These are phyloP conservation scores for Alliaria petiolata DNA, from an alignment of 345 rosid genomes.

Conservation along the genomic window DNA sequence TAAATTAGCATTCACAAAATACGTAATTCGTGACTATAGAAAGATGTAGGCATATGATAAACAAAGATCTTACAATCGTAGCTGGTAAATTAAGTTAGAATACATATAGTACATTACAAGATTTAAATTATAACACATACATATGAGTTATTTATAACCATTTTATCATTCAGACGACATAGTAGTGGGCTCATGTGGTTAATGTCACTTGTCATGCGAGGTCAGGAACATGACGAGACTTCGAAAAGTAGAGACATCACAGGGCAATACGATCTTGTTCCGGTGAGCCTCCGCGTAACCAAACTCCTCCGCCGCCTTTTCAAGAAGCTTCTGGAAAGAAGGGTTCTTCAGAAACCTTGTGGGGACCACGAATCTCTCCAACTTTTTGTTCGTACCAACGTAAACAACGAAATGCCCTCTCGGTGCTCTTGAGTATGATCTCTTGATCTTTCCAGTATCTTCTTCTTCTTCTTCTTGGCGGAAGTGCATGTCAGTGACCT, in stretches of 20 bases:
- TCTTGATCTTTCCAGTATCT: background rate
- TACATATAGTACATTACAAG: background rate
- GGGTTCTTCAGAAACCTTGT: constrained; percentile 28
- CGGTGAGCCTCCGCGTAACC: constrained; percentile 25
- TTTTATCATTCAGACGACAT: background rate
- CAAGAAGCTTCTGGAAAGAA: constrained; percentile 30
- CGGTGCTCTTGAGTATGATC: constrained; percentile 17
- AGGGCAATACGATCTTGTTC: constrained; percentile 34
- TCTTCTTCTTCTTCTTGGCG: constrained; percentile 7
- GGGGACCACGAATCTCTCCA: constrained; percentile 30
- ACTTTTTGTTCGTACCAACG: constrained; percentile 14
- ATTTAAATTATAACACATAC: background rate
- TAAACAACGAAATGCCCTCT: constrained; percentile 34
- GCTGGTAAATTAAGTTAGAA: background rate
- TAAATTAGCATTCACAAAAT: background rate
- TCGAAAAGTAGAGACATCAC: constrained; percentile 32
- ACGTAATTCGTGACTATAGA: no score
- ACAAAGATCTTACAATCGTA: background rate
- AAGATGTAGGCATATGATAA: no score
- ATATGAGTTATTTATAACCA: background rate
- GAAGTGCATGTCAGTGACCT: constrained; percentile 21
- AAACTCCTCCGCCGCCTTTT: constrained; percentile 31
- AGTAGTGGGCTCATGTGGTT: background rate
- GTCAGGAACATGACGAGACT: constrained; percentile 18
- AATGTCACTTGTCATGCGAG: constrained; percentile 14